Percentiles rank a stretch among this genome's conserved stretches.
Conservation (phyloP, 164 flowering plant genomes). For the Malania oleifera region DNA sequence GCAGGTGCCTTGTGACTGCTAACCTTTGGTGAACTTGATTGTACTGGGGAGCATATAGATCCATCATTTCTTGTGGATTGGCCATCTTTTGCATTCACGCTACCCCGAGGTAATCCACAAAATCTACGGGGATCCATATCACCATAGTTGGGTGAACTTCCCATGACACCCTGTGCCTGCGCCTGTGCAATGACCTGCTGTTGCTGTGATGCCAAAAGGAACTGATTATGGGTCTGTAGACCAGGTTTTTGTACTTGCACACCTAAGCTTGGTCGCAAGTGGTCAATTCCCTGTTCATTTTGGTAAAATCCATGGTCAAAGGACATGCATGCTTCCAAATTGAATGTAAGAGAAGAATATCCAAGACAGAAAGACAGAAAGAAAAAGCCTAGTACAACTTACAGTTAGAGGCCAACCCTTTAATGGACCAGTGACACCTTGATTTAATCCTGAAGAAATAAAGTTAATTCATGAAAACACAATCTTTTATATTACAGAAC, state of each 20-base stretch:
- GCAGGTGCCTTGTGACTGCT: no score
- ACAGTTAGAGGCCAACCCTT: conserved; percentile 92
- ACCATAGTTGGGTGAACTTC: conserved; percentile 51
- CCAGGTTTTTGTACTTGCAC: conserved; percentile 67
- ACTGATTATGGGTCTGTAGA: conserved; percentile 56
- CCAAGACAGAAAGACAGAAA: not conserved
- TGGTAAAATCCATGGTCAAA: not conserved
- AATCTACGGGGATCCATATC: conserved; percentile 61
- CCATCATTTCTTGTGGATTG: conserved; percentile 79
- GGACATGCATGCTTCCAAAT: not conserved
- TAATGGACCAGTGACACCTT: conserved; percentile 64
- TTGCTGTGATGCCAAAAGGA: conserved; percentile 64
- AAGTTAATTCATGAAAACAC: not conserved
- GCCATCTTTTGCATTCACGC: conserved; percentile 58
- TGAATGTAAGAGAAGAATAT: not conserved
- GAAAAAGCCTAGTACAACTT: conserved; percentile 25
- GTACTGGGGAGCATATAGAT: conserved; percentile 76
- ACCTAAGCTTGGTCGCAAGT: conserved; percentile 53
- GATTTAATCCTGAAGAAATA: conserved; percentile 51
- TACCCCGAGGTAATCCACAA: conserved; percentile 58
- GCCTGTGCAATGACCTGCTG: conserved; percentile 73
- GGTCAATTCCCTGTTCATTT: conserved; percentile 64
- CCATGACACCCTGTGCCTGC: conserved; percentile 69
- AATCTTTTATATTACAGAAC: no score
- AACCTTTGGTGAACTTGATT: conserved; percentile 79